Evolutionary conservation across 2,329 filamentous ascomycete genomes (phyloP), one percentile per base, ranked within the genome.

Genomic region (Ceratocystis colombiana): DNA sequence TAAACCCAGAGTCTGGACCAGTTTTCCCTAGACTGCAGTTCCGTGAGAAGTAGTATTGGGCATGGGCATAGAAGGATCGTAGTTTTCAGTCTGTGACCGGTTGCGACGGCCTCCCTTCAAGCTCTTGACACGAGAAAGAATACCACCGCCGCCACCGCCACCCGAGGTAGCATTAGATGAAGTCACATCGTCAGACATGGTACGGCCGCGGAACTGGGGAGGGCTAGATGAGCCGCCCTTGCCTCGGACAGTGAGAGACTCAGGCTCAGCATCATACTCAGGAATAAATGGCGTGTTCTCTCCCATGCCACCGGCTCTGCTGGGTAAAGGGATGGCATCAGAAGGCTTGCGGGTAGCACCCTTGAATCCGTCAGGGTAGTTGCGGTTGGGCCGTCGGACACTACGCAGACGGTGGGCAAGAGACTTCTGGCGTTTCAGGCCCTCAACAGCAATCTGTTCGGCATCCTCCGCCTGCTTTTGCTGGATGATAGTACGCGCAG

Each of bases 371-470:
- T 87, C 85, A 44, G 67, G 64, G 61, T 66, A 66, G 50, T 68
- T 66, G 45, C 67, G 67, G 64, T 68, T 66, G 50, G 67, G 67
- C 69, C 86, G 86, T 74, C 87, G 90, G 72, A 95, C 91, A 70
- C 89, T 88, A 50, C 91, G 88, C 74, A 99, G 88, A 66, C 92
- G 89, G 74, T 96, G 91, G 2, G 91, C 94, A 68, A 99, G 80
- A 33, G 92, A 96, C 79, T 96, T 96, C 81, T 96, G 97, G 68
- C 94, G 86, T 70, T 88, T 85, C 53, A 99, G 76, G 4, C 88
- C 88, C 5, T 78, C 77, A 25, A 81, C 76, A 65, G 77, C 73
- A 33, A 73, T 70, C 67, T 82, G 81, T 59, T 87, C 83, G 20
- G 81, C 82, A 68, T 89, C 76, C 71, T 86, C 90, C 41, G 83